Percentiles rank a stretch among this genome's conserved stretches.
phyloP scores from a whole-genome alignment of 2,329 filamentous ascomycete genomes.

The Hymenoscyphus albidus region DNA sequence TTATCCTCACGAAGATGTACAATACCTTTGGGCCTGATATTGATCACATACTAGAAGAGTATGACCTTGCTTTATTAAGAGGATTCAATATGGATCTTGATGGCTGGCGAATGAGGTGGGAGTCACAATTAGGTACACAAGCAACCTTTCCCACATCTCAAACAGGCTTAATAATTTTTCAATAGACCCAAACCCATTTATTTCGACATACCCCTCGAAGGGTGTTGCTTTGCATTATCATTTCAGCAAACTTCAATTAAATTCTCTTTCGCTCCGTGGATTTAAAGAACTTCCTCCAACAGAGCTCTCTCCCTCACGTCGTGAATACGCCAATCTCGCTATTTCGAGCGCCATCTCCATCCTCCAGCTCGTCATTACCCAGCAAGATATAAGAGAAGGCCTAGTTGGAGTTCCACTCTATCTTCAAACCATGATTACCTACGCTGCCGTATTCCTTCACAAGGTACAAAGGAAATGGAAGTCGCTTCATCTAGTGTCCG shows the following conservation, averaged over 20 bases:
- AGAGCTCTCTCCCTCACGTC: conserved; percentile 19
- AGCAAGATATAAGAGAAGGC: conserved; percentile 34
- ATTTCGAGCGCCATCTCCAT: conserved; percentile 28
- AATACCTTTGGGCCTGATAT: conserved; percentile 55
- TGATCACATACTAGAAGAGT: conserved; percentile 45
- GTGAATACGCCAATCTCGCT: conserved; percentile 23
- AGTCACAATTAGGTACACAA: conserved; percentile 33
- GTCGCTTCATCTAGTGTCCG: conserved; percentile 35
- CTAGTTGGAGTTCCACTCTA: conserved; percentile 38
- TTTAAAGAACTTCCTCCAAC: conserved; percentile 5
- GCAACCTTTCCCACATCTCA: background rate
- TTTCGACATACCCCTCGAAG: conserved; percentile 27
- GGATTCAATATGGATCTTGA: conserved; percentile 39
- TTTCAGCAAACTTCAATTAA: conserved; percentile 40
- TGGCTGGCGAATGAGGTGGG: conserved; percentile 39
- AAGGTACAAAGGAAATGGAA: conserved; percentile 38
- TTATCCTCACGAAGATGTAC: conserved; percentile 56
- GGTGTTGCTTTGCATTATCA: conserved; percentile 32
- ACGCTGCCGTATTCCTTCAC: conserved; percentile 37
- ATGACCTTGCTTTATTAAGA: conserved; percentile 33
- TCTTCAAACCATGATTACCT: conserved; percentile 39
- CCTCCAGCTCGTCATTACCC: conserved; percentile 35
- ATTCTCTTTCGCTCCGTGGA: conserved; percentile 32
- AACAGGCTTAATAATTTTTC: background rate
- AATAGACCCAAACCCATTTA: conserved; percentile 17